Percentiles rank a stretch among this genome's conserved stretches.
Conservation (phyloP, 75 land plant genomes). For the Picea sitchensis region DNA sequence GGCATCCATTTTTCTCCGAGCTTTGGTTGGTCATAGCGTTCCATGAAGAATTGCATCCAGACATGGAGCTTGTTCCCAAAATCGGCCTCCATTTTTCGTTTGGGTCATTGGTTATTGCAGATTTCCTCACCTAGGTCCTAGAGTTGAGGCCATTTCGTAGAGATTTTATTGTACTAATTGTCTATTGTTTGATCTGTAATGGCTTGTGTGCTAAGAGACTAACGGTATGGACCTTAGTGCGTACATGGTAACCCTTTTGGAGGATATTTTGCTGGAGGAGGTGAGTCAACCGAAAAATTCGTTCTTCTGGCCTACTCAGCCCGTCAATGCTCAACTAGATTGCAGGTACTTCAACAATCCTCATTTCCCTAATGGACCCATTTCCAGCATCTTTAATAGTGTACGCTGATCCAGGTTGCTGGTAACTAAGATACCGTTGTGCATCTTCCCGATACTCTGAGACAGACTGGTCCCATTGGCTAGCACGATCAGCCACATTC, state of each 20-base stretch:
- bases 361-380: conserved; percentile 31
- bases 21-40: too few relatives aligned
- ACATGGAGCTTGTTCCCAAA: too few relatives aligned
- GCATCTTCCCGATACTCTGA: conserved; percentile 45
- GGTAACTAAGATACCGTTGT: conserved; percentile 58
- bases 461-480: conserved; percentile 67
- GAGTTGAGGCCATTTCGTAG: neutral
- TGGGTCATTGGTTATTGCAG: neutral
- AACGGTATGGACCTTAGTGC: too few relatives aligned
- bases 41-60: too few relatives aligned
- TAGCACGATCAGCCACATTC: conserved; percentile 33
- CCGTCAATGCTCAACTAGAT: neutral
- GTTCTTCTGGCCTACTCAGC: neutral
- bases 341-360: neutral
- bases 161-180: neutral
- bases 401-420: conserved; percentile 62
- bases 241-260: neutral
- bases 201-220: neutral
- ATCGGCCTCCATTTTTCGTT: neutral
- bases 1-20: too few relatives aligned
- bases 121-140: neutral
- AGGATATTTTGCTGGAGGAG: neutral
- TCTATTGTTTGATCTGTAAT: neutral
- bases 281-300: neutral
- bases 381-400: conserved; percentile 41